phyloP scores from a whole-genome alignment of 169 alveolate species.

The Cardiosporidium cionae region DNA sequence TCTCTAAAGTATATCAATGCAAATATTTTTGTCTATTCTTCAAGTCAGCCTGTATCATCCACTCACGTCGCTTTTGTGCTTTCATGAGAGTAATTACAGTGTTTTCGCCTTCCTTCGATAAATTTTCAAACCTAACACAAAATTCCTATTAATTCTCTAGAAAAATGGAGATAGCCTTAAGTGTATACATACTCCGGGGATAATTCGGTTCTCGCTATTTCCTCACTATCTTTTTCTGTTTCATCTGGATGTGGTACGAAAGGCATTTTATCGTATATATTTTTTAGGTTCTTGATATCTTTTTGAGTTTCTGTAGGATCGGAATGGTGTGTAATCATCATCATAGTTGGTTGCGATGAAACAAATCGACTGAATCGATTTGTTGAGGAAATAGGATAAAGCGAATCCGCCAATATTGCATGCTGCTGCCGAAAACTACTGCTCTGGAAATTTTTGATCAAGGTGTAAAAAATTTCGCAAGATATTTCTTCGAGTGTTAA shows the following conservation, averaged over 20 bases:
- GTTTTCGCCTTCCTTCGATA: background rate
- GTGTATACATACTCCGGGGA: slow-evolving; percentile 9
- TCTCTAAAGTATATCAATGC: background rate
- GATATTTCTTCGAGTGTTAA: background rate
- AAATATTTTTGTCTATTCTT: background rate
- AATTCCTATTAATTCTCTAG: background rate
- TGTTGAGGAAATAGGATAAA: background rate
- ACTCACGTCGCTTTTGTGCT: slow-evolving; percentile 17
- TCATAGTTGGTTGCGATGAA: background rate
- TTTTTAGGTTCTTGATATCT: too few relatives aligned
- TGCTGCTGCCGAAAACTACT: background rate
- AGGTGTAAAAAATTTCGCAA: background rate
- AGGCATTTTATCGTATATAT: background rate
- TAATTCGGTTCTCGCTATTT: slow-evolving; percentile 7
- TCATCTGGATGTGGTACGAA: slow-evolving; percentile 19
- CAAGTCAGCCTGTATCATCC: background rate
- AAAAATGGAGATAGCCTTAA: background rate
- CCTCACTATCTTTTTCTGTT: slow-evolving; percentile 21
- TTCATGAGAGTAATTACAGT: slow-evolving; percentile 9
- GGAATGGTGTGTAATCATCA: too few relatives aligned
- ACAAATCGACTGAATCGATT: background rate
- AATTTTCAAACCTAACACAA: background rate
- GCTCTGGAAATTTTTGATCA: background rate
- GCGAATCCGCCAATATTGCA: background rate
- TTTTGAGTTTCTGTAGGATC: too few relatives aligned